These are phyloP conservation scores for Styphnolobium japonicum DNA, from an alignment of 306 rosid species.

Conservation along the genomic window DNA sequence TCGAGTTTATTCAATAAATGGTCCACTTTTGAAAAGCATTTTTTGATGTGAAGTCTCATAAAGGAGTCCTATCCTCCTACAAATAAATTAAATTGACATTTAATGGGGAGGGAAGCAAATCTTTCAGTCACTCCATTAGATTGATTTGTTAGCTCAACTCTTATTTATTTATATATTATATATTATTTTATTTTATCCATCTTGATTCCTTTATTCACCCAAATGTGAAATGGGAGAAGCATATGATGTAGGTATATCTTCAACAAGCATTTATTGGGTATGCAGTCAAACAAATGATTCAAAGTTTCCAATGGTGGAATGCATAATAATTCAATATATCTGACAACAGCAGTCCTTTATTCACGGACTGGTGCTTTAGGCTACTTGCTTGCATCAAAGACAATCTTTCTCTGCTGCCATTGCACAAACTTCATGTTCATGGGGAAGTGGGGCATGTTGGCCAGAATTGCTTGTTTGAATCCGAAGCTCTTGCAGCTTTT, in stretches of 20 bases:
- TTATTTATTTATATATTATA: not conserved
- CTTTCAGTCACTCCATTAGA: not conserved
- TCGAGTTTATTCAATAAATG: too few species aligned
- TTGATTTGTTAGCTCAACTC: not conserved
- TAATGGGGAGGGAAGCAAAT: not conserved
- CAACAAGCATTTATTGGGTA: not conserved
- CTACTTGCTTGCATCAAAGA: not conserved
- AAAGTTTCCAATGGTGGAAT: not conserved
- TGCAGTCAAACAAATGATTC: not conserved
- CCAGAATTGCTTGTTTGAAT: not conserved
- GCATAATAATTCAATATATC: not conserved
- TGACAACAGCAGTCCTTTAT: not conserved
- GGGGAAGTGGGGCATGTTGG: not conserved
- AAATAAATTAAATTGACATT: not conserved
- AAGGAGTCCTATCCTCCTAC: too few species aligned
- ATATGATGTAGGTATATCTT: not conserved
- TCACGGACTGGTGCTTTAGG: not conserved
- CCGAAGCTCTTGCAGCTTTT: not conserved
- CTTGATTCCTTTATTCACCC: not conserved
- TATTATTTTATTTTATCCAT: too few species aligned
- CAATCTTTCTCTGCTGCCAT: not conserved
- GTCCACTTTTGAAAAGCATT: too few species aligned
- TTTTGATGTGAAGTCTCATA: not conserved
- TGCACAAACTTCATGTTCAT: not conserved
- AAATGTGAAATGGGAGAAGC: not conserved